Evolutionary conservation across 176 grass and related monocot species (phyloP), one percentile per base, ranked within the genome.

Genomic region (Triticum timopheevii): DNA sequence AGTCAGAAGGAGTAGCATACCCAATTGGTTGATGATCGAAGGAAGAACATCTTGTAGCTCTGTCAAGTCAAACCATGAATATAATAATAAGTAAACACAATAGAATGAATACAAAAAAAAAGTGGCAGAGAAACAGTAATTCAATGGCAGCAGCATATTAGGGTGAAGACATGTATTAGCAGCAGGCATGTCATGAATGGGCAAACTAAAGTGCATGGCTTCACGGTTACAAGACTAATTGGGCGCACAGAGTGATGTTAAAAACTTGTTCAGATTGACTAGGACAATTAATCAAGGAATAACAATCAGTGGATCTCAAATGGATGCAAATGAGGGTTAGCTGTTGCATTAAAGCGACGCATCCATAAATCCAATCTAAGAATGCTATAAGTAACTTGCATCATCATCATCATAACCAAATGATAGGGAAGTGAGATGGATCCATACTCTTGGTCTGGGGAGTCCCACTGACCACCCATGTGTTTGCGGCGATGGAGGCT

Each of bases 11-110:
- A 56, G 61, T 24, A 35, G 75, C 84, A 38, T 96, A 98, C 94
- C 94, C 24, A 98, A 79, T 88, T 99, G 97, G 85, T 99, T 99
- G 44, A 99, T 94, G 84, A 99, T 99, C 61, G 84, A 77, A 65
- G 97, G 97, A 66, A 99, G 92, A 79, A 99, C 56, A 90, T 99
- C 94, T 86, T 99, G 97, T 80, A 99, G 92, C 84, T 99, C 97
- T 99, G 97, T 66, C 61, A 86, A 34, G 61, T 54, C 17, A 84
- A 90, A 10, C 24, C 58, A 2, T 58, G 28, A 58, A 58, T 58
- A 58, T 58, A 22, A 58, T 11, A 70, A 54, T 12, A 71, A 82
- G 64, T 25, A 13, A 81, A 25, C 13, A 3, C 8, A 3, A 85
- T 80, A 70, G 27, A 82, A 56, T 9, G n/a, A 8, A 4, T 28